Percentiles rank a stretch among this genome's conserved stretches.
phyloP scores from a whole-genome alignment of 2,329 filamentous ascomycete species.

The Ceratocystis huliohia region DNA sequence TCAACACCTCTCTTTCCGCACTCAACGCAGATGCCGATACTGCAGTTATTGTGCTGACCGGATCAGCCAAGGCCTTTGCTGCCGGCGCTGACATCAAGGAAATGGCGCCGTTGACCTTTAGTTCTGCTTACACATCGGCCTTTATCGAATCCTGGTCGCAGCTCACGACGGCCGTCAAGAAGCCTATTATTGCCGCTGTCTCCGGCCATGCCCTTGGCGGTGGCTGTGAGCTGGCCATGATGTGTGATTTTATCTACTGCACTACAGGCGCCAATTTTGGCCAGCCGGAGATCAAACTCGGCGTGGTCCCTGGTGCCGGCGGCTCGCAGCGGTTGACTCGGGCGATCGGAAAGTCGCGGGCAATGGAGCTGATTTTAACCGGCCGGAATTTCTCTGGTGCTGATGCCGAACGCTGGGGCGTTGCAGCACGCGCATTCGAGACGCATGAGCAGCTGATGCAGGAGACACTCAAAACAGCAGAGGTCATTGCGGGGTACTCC shows the following conservation, averaged over 20 bases:
- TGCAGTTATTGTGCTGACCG: conserved; percentile 71
- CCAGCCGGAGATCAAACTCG: conserved; percentile 93
- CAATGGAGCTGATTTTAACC: conserved; percentile 85
- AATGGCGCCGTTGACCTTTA: conserved; percentile 87
- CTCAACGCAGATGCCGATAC: conserved; percentile 59
- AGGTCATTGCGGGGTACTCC: conserved; percentile 77
- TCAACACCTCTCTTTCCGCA: conserved; percentile 63
- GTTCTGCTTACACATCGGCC: conserved; percentile 71
- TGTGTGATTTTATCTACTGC: conserved; percentile 93
- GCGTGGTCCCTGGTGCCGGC: conserved; percentile 81
- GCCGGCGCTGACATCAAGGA: conserved; percentile 98
- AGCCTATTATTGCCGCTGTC: conserved; percentile 86
- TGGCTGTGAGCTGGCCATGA: conserved; percentile 92
- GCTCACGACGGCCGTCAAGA: conserved; percentile 73
- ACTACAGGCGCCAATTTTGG: conserved; percentile 78
- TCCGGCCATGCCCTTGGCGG: conserved; percentile 90
- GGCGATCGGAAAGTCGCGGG: conserved; percentile 69
- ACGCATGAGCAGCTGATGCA: conserved; percentile 72
- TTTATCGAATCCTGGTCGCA: conserved; percentile 95
- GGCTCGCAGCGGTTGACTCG: conserved; percentile 79
- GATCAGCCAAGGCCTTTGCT: conserved; percentile 80
- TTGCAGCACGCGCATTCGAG: conserved; percentile 71
- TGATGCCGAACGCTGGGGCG: conserved; percentile 80
- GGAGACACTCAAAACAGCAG: conserved; percentile 68
- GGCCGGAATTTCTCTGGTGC: conserved; percentile 71